Evolutionary conservation across 2,329 filamentous ascomycete genomes (phyloP).

Genomic region (Neonectria ditissima): DNA sequence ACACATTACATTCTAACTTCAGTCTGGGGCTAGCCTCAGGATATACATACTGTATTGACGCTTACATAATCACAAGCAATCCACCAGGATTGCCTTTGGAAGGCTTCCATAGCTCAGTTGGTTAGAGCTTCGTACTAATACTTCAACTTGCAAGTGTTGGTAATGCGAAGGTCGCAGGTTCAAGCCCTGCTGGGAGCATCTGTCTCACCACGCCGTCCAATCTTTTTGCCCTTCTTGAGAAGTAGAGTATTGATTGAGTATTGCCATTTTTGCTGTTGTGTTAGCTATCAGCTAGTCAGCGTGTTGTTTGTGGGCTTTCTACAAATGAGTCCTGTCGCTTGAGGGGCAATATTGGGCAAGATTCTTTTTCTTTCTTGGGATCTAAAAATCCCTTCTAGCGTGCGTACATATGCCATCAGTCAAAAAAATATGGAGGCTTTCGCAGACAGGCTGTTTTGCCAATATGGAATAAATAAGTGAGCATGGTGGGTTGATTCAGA

Average conservation of each 20-base stretch:
- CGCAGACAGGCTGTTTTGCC: neutral
- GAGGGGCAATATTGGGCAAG: neutral
- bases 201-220: constrained; percentile 29
- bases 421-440: no score
- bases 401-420: neutral
- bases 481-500: neutral
- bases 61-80: constrained; percentile 15
- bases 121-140: constrained; percentile 43
- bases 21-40: no score
- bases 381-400: neutral
- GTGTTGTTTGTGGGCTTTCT: neutral
- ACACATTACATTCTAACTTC: no score
- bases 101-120: constrained; percentile 45
- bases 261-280: neutral
- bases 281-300: neutral
- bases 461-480: no score
- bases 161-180: constrained; percentile 44
- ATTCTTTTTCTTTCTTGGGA: neutral
- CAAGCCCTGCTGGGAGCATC: constrained; percentile 39
- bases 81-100: constrained; percentile 17
- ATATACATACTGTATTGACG: neutral
- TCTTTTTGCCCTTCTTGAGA: constrained; percentile 22
- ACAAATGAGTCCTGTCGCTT: no score
- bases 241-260: no score
- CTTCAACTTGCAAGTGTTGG: constrained; percentile 26